Conservation (phyloP, 331 rosid genomes). For the Phaseolus coccineus region DNA sequence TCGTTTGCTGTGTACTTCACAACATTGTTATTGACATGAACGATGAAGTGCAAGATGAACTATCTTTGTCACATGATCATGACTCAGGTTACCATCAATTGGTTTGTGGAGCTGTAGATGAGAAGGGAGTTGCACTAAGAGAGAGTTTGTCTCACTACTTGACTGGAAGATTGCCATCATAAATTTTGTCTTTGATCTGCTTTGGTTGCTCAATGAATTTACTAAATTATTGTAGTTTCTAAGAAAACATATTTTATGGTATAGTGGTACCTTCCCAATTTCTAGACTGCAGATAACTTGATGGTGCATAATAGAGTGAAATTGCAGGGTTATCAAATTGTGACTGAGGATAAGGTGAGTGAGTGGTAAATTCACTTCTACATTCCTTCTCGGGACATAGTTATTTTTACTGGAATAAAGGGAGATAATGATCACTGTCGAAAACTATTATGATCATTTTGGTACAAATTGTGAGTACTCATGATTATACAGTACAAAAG, state of each 20-base stretch:
- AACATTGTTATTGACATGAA: constrained; percentile 83
- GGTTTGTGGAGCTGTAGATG: constrained; percentile 64
- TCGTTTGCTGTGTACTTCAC: constrained; percentile 93
- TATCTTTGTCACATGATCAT: constrained; percentile 67
- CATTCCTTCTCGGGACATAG: not conserved
- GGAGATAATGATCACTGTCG: constrained; percentile 5
- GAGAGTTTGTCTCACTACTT: constrained; percentile 69
- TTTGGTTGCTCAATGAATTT: constrained; percentile 39
- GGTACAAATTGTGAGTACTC: not conserved
- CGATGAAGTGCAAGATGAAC: constrained; percentile 61
- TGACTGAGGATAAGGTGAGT: constrained; percentile 18
- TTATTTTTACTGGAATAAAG: not conserved
- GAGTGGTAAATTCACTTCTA: constrained; percentile 17
- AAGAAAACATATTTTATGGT: constrained; percentile 18
- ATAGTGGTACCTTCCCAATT: constrained; percentile 29
- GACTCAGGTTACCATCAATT: constrained; percentile 78
- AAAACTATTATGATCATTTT: not conserved
- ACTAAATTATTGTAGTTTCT: constrained; percentile 27
- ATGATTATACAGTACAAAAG: not conserved
- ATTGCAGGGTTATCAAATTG: constrained; percentile 22
- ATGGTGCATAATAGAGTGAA: constrained; percentile 15
- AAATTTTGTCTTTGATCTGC: constrained; percentile 32
- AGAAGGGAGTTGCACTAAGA: constrained; percentile 65
- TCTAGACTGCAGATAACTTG: constrained; percentile 34
- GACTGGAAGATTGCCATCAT: constrained; percentile 51